A percentile compares a stretch with the other conserved stretches of the same genome.
Conservation (phyloP, 202 grass and related monocot genomes). For the Saccharum hybrid region DNA sequence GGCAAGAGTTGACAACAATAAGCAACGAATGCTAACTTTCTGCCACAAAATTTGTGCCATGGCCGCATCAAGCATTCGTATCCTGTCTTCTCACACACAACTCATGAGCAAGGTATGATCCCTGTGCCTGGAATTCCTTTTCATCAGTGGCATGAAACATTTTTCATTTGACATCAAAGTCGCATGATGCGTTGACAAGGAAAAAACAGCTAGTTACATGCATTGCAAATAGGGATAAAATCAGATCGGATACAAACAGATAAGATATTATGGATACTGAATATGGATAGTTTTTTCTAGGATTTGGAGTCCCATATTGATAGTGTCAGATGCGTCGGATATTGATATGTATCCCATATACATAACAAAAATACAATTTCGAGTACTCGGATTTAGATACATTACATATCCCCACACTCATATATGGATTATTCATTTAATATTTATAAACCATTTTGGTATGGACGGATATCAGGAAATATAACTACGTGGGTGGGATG, state of each 20-base stretch:
- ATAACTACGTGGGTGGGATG: no score
- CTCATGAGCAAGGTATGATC: conserved; percentile 32
- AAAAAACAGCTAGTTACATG: conserved; percentile 22
- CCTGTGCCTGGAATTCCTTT: conserved; percentile 31
- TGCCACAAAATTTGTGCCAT: conserved; percentile 35
- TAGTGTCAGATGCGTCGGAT: not conserved
- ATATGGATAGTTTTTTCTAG: not conserved
- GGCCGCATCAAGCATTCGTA: conserved; percentile 3
- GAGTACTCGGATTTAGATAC: no score
- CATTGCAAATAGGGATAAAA: not conserved
- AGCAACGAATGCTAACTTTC: conserved; percentile 42
- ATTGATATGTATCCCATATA: no score
- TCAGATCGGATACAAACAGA: not conserved
- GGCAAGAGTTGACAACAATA: not conserved
- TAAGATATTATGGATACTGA: no score
- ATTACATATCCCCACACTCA: no score
- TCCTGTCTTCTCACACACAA: conserved; percentile 35
- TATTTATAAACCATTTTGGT: no score
- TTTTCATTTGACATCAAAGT: conserved; percentile 13
- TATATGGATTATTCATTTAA: no score
- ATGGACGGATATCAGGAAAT: no score
- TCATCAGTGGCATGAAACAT: conserved; percentile 11
- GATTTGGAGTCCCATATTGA: not conserved
- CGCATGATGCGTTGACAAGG: conserved; percentile 21
- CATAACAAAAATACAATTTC: no score